Conservation (phyloP, 2,329 filamentous ascomycete species). For the Botrytis sinoallii region DNA sequence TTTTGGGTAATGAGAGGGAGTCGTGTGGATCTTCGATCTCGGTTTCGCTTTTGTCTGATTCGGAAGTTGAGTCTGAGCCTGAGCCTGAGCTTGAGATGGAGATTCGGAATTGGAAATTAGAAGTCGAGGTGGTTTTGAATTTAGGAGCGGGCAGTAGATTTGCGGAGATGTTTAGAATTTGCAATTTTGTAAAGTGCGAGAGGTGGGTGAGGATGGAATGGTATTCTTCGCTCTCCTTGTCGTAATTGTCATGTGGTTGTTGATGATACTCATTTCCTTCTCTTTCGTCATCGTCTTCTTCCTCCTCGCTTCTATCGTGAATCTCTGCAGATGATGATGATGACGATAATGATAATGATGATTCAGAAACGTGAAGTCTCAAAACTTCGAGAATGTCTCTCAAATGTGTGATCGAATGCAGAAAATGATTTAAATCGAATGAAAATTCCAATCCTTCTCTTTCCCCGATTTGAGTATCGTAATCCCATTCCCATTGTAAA, state of each 20-base stretch:
- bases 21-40: fast-evolving
- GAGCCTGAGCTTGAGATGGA: too few relatives aligned
- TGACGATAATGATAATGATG: background rate
- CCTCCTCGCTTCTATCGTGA: background rate
- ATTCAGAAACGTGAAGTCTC: background rate
- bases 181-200: background rate
- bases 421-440: background rate
- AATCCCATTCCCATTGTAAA: slow-evolving; percentile 3
- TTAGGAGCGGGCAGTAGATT: background rate
- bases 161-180: background rate
- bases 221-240: background rate
- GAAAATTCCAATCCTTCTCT: background rate
- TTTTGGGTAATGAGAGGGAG: background rate
- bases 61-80: too few relatives aligned
- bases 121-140: background rate
- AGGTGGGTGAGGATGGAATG: background rate
- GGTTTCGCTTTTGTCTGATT: too few relatives aligned
- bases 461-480: background rate
- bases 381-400: background rate
- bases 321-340: background rate
- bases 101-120: background rate
- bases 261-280: background rate
- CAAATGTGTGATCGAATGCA: background rate
- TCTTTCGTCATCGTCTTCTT: background rate
- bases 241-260: background rate